phyloP scores from a whole-genome alignment of 805 yeast species.

The Ascoidea asiatica region DNA sequence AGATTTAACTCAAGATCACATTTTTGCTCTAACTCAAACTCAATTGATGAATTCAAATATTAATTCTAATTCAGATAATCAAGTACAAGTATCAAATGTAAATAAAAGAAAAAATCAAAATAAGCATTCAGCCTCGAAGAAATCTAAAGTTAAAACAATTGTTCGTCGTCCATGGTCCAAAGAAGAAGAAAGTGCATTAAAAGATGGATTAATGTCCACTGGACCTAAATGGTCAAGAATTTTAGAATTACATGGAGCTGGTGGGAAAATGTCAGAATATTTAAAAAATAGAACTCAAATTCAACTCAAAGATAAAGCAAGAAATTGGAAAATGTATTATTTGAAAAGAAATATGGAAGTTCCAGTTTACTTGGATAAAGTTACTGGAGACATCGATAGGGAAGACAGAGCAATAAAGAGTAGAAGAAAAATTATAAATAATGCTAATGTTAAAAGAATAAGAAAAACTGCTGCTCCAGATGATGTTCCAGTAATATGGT shows the following conservation, averaged over 20 bases:
- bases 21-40: no score
- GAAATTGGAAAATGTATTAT: conserved; percentile 88
- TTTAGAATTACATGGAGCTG: conserved; percentile 83
- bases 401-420: background rate
- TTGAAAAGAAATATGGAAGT: conserved; percentile 62
- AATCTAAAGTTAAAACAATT: conserved; percentile 12
- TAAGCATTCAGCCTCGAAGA: conserved; percentile 13
- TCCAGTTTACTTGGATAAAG: conserved; percentile 69
- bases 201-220: conserved; percentile 60
- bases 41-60: no score
- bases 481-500: background rate
- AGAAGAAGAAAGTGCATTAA: conserved; percentile 76
- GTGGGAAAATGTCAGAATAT: conserved; percentile 74
- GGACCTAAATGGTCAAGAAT: conserved; percentile 96
- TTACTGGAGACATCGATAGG: conserved; percentile 72
- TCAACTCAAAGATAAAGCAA: conserved; percentile 90
- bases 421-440: background rate
- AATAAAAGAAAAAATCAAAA: conserved; percentile 14
- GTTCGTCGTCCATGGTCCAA: conserved; percentile 71
- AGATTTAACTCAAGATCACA: no score
- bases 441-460: background rate
- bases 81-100: no score
- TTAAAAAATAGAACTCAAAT: conserved; percentile 82
- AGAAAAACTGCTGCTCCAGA: background rate
- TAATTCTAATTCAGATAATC: no score